Percentiles rank a stretch among this genome's conserved stretches.
phyloP scores from a whole-genome alignment of 148 eudicot species.

The Vaccinium myrtillus region DNA sequence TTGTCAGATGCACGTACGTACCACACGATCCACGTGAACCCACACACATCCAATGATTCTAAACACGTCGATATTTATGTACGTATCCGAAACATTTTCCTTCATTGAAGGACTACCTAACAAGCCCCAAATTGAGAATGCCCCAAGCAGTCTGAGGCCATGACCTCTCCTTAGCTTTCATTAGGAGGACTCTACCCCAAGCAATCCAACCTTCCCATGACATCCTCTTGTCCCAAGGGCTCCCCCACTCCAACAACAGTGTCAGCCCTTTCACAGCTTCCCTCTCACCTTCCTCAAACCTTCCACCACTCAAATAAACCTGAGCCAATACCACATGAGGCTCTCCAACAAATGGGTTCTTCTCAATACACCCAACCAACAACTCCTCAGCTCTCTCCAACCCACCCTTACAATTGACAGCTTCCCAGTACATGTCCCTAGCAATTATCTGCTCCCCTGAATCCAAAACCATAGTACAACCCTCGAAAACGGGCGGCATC shows the following conservation, averaged over 20 bases:
- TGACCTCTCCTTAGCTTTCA: constrained; percentile 73
- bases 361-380: constrained; percentile 49
- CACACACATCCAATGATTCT: background rate
- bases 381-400: constrained; percentile 45
- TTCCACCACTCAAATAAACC: constrained; percentile 51
- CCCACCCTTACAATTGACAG: constrained; percentile 18
- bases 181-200: constrained; percentile 79
- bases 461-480: constrained; percentile 48
- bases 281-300: constrained; percentile 70
- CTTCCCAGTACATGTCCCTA: constrained; percentile 87
- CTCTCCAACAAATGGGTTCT: constrained; percentile 85
- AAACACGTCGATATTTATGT: no score
- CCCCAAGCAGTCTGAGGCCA: constrained; percentile 91
- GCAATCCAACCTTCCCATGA: constrained; percentile 99
- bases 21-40: no score
- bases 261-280: constrained; percentile 61
- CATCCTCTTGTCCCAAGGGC: constrained; percentile 97
- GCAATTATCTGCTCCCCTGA: constrained; percentile 45
- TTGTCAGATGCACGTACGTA: background rate
- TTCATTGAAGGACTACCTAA: constrained; percentile 24
- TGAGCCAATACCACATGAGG: constrained; percentile 77
- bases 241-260: constrained; percentile 73
- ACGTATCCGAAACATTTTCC: no score
- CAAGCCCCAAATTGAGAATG: constrained; percentile 84
- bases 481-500: constrained; percentile 72